Percentiles rank a stretch among this genome's conserved stretches.
Conservation (phyloP, 306 rosid species). For the Citrullus mucosospermus region DNA sequence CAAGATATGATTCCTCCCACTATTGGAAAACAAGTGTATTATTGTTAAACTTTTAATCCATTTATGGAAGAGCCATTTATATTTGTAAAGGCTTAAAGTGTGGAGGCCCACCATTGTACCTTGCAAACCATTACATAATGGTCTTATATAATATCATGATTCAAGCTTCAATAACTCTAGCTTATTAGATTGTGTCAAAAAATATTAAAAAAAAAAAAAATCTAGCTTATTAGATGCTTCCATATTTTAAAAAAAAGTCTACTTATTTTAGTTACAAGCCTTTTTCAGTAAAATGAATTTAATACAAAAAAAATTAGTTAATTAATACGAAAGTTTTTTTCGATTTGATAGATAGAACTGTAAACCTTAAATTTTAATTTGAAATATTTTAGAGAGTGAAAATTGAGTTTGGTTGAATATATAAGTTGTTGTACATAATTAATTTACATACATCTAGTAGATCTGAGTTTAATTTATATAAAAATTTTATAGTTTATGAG, state of each 20-base stretch:
- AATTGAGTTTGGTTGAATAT: no score
- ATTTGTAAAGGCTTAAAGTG: neutral
- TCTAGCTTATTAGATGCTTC: neutral
- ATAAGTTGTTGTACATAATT: no score
- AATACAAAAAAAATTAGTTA: neutral
- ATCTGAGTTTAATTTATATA: no score
- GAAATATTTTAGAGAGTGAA: no score
- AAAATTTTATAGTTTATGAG: no score
- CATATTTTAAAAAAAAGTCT: neutral
- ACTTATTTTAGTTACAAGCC: neutral
- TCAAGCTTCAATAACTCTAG: neutral
- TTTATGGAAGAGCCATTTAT: neutral
- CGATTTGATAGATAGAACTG: no score
- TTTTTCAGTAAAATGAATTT: neutral
- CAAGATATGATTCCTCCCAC: neutral
- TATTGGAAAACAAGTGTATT: neutral
- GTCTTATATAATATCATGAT: neutral
- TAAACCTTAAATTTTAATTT: no score
- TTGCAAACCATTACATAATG: neutral
- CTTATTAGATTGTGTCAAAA: neutral
- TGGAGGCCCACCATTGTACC: slow-evolving; percentile 1
- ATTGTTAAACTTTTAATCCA: neutral
- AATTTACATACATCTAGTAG: no score
- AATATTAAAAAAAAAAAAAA: no score
- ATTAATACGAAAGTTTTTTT: neutral